Conservation (phyloP, 371 early-diverging fungal genomes). For the Mucor lusitanicus region DNA sequence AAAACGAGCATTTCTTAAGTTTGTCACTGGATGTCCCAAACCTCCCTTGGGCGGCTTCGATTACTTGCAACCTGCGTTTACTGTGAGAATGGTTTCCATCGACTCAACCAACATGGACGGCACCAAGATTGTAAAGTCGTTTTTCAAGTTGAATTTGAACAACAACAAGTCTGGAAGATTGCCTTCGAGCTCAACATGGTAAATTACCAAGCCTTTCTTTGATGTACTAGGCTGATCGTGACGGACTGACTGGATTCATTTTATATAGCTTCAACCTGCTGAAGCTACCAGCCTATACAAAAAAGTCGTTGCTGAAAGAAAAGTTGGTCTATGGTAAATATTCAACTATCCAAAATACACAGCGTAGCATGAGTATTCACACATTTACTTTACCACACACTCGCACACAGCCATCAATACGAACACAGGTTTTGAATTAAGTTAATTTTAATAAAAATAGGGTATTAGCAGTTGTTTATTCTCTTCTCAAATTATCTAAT, state of each 20-base stretch:
- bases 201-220: background rate
- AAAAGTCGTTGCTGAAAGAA: slow-evolving; percentile 54
- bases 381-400: background rate
- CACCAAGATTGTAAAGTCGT: slow-evolving; percentile 41
- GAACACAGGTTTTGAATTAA: slow-evolving; percentile 58
- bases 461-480: slow-evolving; percentile 46
- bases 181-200: slow-evolving; percentile 59
- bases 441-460: slow-evolving; percentile 8
- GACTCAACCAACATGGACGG: slow-evolving; percentile 17
- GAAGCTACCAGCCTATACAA: slow-evolving; percentile 78
- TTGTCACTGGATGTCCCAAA: slow-evolving; percentile 84
- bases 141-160: slow-evolving; percentile 42
- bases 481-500: slow-evolving; percentile 85
- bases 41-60: slow-evolving; percentile 90
- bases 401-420: slow-evolving; percentile 46
- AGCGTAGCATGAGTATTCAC: background rate
- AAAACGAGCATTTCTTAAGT: slow-evolving; percentile 76
- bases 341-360: background rate
- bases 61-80: slow-evolving; percentile 73
- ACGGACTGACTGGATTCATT: background rate
- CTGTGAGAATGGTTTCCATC: slow-evolving; percentile 61
- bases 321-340: slow-evolving; percentile 55
- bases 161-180: slow-evolving; percentile 47
- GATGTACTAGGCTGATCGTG: no score
- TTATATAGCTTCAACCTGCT: slow-evolving; percentile 79